Base-by-base conservation (phyloP, 1,284 basidiomycete species). In the Cutaneotrichosporon sp. region DNA sequence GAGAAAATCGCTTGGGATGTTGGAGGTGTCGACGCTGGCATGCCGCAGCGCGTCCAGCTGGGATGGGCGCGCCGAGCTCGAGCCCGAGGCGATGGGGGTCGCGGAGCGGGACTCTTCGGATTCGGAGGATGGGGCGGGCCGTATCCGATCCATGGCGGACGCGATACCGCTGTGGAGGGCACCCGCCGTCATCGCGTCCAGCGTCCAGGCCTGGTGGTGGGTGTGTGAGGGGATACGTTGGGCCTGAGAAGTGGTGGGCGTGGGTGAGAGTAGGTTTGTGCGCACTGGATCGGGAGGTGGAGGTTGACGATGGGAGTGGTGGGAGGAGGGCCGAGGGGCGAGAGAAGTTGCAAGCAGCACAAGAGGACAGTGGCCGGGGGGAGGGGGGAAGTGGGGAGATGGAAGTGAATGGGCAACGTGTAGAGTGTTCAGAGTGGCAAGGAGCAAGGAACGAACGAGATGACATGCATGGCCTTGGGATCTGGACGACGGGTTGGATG, bases 1-100 rank as follows among this genome's bases (percentile, higher is more conserved):
- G n/a, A 76, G 69, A 52, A 68, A 76, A 9, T 67, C 69, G 31
- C 58, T 63, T 3, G 75, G 72, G 29, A 75, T 33, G 33, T 50
- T n/a, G 25, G 14, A n/a, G 18, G 38, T 42, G 18, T 42, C 38
- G 38, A 42, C 18, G 38, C 38, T n/a, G 16, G 7, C 38, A 42
- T n/a, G 38, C 18, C 38, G 16, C 38, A 18, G 38, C 38, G 18
- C 16, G 38, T 42, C 38, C 18, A 42, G 38, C 6, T 42, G 38
- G 8, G 38, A n/a, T 18, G 18, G 38, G 18, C 16, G 18, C 18
- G 38, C 16, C 18, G 11, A 42, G 18, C 18, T 42, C 38, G 38
- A n/a, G 9, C 7, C 16, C 38, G 38, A n/a, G 18, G 16, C 16
- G 2, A 18, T 14, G 38, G 18, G 18, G 18, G 38, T 42, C 9